A percentile compares a stretch with the other conserved stretches of the same genome.
phyloP scores from a whole-genome alignment of 2,329 filamentous ascomycete species.

The Phaeosphaeria sp. region DNA sequence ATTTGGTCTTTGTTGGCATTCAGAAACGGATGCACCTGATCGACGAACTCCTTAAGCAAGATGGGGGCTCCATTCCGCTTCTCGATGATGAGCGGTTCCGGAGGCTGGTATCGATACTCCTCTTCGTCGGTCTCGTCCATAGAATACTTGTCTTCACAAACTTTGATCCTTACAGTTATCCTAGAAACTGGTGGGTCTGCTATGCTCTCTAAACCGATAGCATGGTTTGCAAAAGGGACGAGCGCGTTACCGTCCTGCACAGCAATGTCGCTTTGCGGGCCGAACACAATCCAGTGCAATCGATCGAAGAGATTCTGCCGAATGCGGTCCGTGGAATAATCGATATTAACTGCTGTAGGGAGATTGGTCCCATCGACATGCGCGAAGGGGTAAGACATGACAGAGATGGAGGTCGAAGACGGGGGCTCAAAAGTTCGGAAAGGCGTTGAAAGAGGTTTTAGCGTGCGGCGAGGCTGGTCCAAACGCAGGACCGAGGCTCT shows the following conservation, averaged over 20 bases:
- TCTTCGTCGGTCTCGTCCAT: slow-evolving; percentile 7
- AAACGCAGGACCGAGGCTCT: not conserved
- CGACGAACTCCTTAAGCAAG: slow-evolving; percentile 12
- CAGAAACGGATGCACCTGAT: slow-evolving; percentile 6
- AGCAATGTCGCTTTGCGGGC: slow-evolving; percentile 1
- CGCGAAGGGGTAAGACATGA: not conserved
- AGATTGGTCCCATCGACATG: not conserved
- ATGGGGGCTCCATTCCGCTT: slow-evolving; percentile 10
- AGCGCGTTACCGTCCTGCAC: slow-evolving; percentile 7
- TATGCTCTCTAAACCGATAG: slow-evolving; percentile 10
- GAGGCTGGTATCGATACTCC: slow-evolving; percentile 12
- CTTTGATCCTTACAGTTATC: not conserved
- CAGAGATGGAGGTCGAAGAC: not conserved
- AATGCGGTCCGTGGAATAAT: slow-evolving; percentile 2
- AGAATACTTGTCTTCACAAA: slow-evolving; percentile 4
- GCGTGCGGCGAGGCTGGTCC: not conserved
- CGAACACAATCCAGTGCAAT: slow-evolving; percentile 14
- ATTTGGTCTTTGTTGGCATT: slow-evolving; percentile 10
- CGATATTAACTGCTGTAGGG: not conserved
- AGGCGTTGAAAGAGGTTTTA: not conserved
- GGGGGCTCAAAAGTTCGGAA: not conserved
- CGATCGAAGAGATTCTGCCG: slow-evolving; percentile 12
- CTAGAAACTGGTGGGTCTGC: slow-evolving; percentile 8
- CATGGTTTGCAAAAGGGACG: slow-evolving; percentile 6
- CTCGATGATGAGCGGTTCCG: slow-evolving; percentile 12